phyloP scores from a whole-genome alignment of 2,329 filamentous ascomycete species.

The Exophiala calicioides region DNA sequence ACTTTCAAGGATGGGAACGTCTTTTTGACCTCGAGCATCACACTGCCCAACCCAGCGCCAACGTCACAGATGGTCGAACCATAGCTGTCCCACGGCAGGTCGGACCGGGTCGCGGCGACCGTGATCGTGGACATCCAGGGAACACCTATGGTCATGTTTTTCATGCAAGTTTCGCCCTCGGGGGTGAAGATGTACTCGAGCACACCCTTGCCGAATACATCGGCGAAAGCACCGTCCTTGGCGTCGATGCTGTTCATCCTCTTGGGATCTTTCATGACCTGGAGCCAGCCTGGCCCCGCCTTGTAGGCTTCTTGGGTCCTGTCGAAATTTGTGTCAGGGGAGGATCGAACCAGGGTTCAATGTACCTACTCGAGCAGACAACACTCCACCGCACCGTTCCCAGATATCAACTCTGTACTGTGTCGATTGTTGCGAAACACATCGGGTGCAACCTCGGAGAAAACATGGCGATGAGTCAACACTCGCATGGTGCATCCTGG shows the following conservation, averaged over 20 bases:
- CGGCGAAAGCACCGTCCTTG: slow-evolving; percentile 9
- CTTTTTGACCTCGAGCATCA: slow-evolving; percentile 7
- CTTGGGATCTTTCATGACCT: slow-evolving; percentile 8
- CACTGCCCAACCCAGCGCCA: slow-evolving; percentile 1
- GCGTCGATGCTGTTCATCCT: slow-evolving; percentile 8
- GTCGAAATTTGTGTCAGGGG: neutral
- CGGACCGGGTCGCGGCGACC: slow-evolving; percentile 3
- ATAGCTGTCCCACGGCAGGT: slow-evolving; percentile 9
- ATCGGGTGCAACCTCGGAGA: no score
- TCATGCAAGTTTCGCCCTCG: slow-evolving; percentile 4
- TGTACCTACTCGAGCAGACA: slow-evolving; percentile 3
- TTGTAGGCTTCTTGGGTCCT: slow-evolving; percentile 5
- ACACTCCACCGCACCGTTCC: slow-evolving; percentile 1
- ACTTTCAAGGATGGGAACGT: slow-evolving; percentile 4
- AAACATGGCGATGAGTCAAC: no score
- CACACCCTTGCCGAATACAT: slow-evolving; percentile 6
- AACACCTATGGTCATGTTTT: slow-evolving; percentile 6
- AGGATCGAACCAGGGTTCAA: neutral
- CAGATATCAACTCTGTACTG: no score
- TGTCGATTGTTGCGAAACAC: no score
- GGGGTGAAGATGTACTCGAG: slow-evolving; percentile 11
- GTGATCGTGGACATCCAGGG: slow-evolving; percentile 12
- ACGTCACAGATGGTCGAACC: slow-evolving; percentile 4
- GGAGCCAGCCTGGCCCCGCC: slow-evolving; percentile 7
- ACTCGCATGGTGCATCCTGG: no score